These are phyloP conservation scores for Aspergillus pseudoterreus DNA, from an alignment of 2,329 filamentous ascomycete species.

Conservation along the genomic window DNA sequence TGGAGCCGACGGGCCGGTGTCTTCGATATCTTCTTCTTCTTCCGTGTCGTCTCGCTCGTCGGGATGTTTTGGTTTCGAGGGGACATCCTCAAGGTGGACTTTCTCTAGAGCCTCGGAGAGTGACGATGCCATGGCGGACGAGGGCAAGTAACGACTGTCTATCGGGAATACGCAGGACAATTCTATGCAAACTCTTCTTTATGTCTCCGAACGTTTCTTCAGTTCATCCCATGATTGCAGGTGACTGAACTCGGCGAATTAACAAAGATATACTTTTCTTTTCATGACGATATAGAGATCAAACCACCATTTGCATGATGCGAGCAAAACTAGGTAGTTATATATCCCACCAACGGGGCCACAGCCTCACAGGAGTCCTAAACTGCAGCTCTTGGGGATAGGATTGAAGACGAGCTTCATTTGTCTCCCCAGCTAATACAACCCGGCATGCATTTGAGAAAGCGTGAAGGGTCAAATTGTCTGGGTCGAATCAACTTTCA, in stretches of 20 bases:
- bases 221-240: slow-evolving; percentile 24
- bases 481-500: slow-evolving; percentile 56
- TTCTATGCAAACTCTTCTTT: slow-evolving; percentile 15
- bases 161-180: slow-evolving; percentile 7
- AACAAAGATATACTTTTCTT: slow-evolving; percentile 9
- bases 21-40: slow-evolving; percentile 13
- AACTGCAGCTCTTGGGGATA: slow-evolving; percentile 49
- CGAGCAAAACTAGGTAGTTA: neutral
- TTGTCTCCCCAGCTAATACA: slow-evolving; percentile 54
- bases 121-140: slow-evolving; percentile 12
- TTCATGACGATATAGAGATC: slow-evolving; percentile 4
- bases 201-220: slow-evolving; percentile 4
- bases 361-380: slow-evolving; percentile 44
- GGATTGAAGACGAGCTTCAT: slow-evolving; percentile 37
- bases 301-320: slow-evolving; percentile 10
- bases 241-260: slow-evolving; percentile 15
- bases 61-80: slow-evolving; percentile 2
- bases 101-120: slow-evolving; percentile 22
- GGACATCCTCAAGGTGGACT: slow-evolving; percentile 21
- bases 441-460: slow-evolving; percentile 52
- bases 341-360: slow-evolving; percentile 50
- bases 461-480: slow-evolving; percentile 58
- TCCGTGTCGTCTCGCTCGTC: slow-evolving; percentile 18
- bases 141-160: neutral
- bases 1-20: slow-evolving; percentile 18